A percentile compares a stretch with the other conserved stretches of the same genome.
Evolutionary conservation across 2,329 filamentous ascomycete genomes (phyloP).

Genomic region (Zymoseptoria passerinii): DNA sequence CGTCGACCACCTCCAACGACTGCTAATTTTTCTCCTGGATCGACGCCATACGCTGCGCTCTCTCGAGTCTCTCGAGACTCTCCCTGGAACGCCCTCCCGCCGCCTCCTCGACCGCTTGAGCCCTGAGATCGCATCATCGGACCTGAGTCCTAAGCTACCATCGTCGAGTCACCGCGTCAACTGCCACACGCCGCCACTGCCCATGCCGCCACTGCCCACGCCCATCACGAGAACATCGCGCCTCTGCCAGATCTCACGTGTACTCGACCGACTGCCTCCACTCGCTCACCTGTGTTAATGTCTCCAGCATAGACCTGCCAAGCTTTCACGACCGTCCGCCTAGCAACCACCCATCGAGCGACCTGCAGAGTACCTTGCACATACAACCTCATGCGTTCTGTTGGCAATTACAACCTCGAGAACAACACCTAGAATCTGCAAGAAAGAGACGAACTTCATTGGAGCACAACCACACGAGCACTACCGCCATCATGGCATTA

Average conservation of each 20-base stretch:
- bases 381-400: constrained; percentile 11
- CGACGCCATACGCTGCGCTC: background rate
- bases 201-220: background rate
- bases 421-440: constrained; percentile 9
- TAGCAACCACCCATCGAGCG: background rate
- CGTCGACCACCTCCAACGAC: background rate
- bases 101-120: background rate
- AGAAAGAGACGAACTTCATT: constrained; percentile 5
- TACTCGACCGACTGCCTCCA: background rate
- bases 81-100: background rate
- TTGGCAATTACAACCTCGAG: constrained; percentile 5
- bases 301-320: constrained; percentile 7
- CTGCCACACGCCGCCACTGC: constrained; percentile 1
- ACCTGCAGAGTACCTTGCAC: background rate
- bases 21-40: background rate
- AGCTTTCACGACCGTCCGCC: constrained; percentile 2
- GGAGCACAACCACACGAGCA: background rate
- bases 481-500: constrained; percentile 23
- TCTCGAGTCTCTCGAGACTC: background rate
- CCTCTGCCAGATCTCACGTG: constrained; percentile 1
- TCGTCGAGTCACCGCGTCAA: constrained; percentile 6
- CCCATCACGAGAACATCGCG: constrained; percentile 5
- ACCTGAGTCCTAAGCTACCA: background rate
- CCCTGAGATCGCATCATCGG: constrained; percentile 1
- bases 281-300: constrained; percentile 2